These are phyloP conservation scores for Mrakia gelida DNA, from an alignment of 768 basidiomycete species.

Conservation along the genomic window DNA sequence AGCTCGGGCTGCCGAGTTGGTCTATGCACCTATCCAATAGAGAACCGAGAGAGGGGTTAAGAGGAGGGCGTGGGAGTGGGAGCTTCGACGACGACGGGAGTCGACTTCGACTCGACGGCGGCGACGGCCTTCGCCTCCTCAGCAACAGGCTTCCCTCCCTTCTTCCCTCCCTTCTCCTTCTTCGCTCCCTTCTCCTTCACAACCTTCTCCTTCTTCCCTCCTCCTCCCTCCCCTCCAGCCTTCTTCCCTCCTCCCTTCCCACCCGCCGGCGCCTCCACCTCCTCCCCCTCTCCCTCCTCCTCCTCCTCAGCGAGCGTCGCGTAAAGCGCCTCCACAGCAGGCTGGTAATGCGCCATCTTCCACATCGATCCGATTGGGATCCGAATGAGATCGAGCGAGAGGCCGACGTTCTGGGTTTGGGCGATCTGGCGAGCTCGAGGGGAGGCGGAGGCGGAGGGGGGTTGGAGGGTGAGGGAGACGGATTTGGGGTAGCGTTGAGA, in stretches of 20 bases:
- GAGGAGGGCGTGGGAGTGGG: too few species aligned
- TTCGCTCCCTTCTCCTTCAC: too few species aligned
- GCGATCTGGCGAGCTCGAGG: conserved; percentile 30
- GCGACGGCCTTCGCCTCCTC: too few species aligned
- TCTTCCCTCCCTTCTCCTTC: background rate
- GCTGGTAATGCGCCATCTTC: conserved; percentile 73
- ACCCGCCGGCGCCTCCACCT: background rate
- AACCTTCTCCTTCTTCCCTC: too few species aligned
- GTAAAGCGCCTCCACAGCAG: conserved; percentile 51
- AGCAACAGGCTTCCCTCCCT: background rate
- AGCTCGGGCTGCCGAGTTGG: too few species aligned
- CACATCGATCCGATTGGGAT: conserved; percentile 74
- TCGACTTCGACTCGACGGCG: too few species aligned
- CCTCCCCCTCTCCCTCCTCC: background rate
- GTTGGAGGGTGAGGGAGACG: conserved; percentile 10
- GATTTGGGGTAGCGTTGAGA: conserved; percentile 85
- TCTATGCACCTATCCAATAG: too few species aligned
- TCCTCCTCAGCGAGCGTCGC: background rate
- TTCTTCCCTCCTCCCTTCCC: background rate
- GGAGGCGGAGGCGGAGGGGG: conserved; percentile 36
- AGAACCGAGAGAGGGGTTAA: too few species aligned
- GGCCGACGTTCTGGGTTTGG: conserved; percentile 52
- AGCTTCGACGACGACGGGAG: too few species aligned
- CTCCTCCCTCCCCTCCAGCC: background rate
- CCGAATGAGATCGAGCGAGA: conserved; percentile 76